Base-by-base conservation (phyloP, 192 early-diverging fungal species). In the Chytriomyces confervae region DNA sequence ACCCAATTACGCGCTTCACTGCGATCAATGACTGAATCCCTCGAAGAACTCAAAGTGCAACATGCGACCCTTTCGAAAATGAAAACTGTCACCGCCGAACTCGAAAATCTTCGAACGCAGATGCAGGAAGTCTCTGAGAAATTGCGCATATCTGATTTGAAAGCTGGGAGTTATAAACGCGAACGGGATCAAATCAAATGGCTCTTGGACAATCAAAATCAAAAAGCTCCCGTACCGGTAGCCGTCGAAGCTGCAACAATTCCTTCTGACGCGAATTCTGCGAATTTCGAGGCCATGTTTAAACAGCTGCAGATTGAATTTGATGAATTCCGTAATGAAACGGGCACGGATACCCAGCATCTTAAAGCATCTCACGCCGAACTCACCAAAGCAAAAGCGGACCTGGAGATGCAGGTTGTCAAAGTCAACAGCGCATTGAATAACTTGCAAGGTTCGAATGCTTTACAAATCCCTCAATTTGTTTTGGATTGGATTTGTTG, bases 271-370 rank as follows among this genome's bases (percentile, higher is more conserved):
- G 50, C 47, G 18, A 51, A 71, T 11, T 7, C 47, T 10, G 20
- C 63, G 6, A 82, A 88, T 29, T 88, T 87, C 65, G 77, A 86
- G 36, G 72, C 75, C 1, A 65, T 91, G 24, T 79, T 84, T 48
- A 83, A 10, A 23, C 74, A 48, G 20, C 84, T 91, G 13, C 90
- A 92, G 81, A 73, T 78, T 57, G 87, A 91, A 43, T 92, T 89
- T 81, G 91, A 94, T 68, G 77, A 80, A 7, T 94, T 91, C 80
- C 84, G 88, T 61, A 86, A 81, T 61, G 92, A 95, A 78, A 86
- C 86, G 8, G 86, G 85, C 18, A 82, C 81, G 11, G 91, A 91
- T 67, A 88, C 82, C 43, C 77, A 81, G 50, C 79, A 83, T 62
- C 81, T 93, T 10, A 91, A 91, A 77, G 77, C 63, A 16, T 85